Base-by-base conservation (phyloP, 768 basidiomycete species). In the Kwoniella newhampshirensis region DNA sequence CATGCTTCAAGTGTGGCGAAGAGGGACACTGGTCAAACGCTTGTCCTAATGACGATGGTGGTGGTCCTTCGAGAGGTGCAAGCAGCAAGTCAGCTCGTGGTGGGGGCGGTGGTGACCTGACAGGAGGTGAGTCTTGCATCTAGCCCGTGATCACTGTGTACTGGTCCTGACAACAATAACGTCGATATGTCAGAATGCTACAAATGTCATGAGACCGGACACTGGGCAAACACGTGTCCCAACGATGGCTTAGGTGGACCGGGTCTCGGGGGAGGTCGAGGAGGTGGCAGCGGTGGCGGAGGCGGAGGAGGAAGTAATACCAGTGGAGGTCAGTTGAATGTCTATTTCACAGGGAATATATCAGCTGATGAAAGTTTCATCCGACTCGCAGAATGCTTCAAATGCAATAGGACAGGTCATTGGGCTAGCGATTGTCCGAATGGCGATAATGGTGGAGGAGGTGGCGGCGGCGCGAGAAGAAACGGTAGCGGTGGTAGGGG, bases 1-100 rank as follows among this genome's bases (percentile, higher is more conserved):
- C 78, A 6, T 77, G 77, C 62, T 77, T 65, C 61, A 67, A 74
- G 39, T 78, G 77, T 59, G 63, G 65, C 25, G 36, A 73, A 45
- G 35, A 43, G 11, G 77, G 76, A 4, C 77, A 77, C 55, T 77
- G 71, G 67, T 59, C 76, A 3, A 65, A 43, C 23, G 54, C 53
- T 15, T 75, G 74, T 60, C 63, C 74, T 2, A 62, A 70, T 26
- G 57, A 37, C 40, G 39, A 49, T 21, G 15, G 21, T 39, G 63
- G 41, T 23, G 57, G 53, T 32, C 32, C 32, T 6, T 32, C 32
- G 32, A 32, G 13, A 30, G 47, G 8, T 27, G 55, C 42, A 42
- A 32, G 28, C 3, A 41, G 51, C 32, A 32, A 23, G 21, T 32
- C 27, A 42, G 20, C 40, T 21, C 52, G 43, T 1, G 57, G 59